Base-by-base conservation (phyloP, 2,329 filamentous ascomycete species). In the Fusarium subglutinans region DNA sequence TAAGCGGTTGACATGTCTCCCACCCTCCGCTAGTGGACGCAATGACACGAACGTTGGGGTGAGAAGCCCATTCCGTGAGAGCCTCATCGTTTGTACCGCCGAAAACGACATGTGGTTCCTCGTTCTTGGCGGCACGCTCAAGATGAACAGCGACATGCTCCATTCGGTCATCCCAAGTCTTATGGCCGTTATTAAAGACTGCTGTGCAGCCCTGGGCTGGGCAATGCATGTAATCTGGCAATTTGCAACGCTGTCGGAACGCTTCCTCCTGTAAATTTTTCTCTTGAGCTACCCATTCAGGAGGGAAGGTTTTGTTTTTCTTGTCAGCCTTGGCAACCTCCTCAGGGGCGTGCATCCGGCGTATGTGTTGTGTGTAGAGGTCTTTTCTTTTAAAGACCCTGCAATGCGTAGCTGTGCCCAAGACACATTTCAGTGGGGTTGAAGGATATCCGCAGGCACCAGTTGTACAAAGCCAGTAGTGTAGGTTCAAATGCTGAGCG, bases 91-190 rank as follows among this genome's bases (percentile, higher is more conserved):
- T 71, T 24, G 72, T 70, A 7, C 83, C 83, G 8, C 85, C 85
- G 74, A 87, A 86, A 18, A 74, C 60, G 0, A 86, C 80, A 2
- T 63, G 58, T 3, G 73, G 66, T 69, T 80, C 79, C 40, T 77
- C 57, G 15, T 72, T 73, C 8, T 67, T 69, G 24, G 78, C 84
- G 2, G 82, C 84, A 41, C 62, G 71, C 53, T 96, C 94, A 51
- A 96, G 87, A 80, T 98, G 95, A 66, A 90, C 87, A 1, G 93
- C 94, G 6, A 97, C 90, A 82, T 98, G 95, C 81, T 98, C 95
- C 90, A 97, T 94, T 30, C 93, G 87, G 65, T 91, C 88, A 66
- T 96, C 93, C 95, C 95, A 98, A 17, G 90, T 90, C 11, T 85
- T 87, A 1, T 80, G 69, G 0, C 92, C 93, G 11, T 85, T 80